These are phyloP conservation scores for Xylaria intraflava DNA, from an alignment of 495 filamentous ascomycete species.

Conservation along the genomic window DNA sequence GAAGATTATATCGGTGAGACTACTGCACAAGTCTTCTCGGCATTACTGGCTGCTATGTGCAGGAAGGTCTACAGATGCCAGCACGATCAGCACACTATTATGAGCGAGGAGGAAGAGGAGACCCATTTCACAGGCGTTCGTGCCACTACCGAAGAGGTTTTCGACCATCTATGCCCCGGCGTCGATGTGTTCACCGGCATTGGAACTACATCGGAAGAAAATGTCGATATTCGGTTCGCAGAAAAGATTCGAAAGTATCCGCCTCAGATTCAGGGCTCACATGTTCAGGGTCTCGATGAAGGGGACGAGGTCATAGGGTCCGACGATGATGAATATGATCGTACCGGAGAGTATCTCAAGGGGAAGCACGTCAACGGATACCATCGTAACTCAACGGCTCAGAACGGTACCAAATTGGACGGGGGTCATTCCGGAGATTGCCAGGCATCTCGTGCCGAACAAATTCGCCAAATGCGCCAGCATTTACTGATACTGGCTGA, in stretches of 20 bases:
- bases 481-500: conserved; percentile 73
- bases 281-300: conserved; percentile 21
- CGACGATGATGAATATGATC: conserved; percentile 38
- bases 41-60: conserved; percentile 63
- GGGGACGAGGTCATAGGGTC: conserved; percentile 39
- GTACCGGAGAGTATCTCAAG: conserved; percentile 15
- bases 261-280: conserved; percentile 23
- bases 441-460: conserved; percentile 33
- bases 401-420: conserved; percentile 22
- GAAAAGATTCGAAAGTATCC: conserved; percentile 34
- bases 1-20: conserved; percentile 53
- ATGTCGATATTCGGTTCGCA: conserved; percentile 35
- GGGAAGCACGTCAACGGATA: conserved; percentile 1
- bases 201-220: conserved; percentile 34
- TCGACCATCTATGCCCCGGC: conserved; percentile 38
- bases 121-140: conserved; percentile 24
- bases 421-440: conserved; percentile 29
- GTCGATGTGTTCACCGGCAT: conserved; percentile 36
- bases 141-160: conserved; percentile 44
- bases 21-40: conserved; percentile 68
- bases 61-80: conserved; percentile 61
- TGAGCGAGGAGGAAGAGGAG: conserved; percentile 49
- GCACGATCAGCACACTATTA: conserved; percentile 38
- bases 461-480: conserved; percentile 56
- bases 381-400: not conserved